Evolutionary conservation across 495 filamentous ascomycete species (phyloP), one percentile per base, ranked within the genome.

Genomic region (Neurospora sp.): DNA sequence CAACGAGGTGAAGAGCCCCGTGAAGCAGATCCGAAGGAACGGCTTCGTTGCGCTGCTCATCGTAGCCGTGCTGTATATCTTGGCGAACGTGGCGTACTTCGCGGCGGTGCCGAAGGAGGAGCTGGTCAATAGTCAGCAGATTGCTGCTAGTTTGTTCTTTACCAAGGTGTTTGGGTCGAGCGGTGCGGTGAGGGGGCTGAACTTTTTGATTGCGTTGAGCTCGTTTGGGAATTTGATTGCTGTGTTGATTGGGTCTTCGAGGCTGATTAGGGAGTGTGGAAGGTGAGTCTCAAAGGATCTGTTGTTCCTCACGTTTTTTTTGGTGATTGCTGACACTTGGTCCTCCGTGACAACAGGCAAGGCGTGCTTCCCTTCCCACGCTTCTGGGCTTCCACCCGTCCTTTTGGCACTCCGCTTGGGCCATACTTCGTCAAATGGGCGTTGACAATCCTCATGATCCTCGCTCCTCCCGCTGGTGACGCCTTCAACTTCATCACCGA

Each of bases 401-500:
- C 90, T 0, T 91, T 91, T 72, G 87, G 87, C 39, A 91, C 88
- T 4, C 89, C 89, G 0, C 72, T 90, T 0, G 89, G 85, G 0
- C 88, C 89, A 0, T 90, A 90, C 76, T 45, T 85, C 12, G 41
- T 91, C 4, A 87, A 89, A 74, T 92, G 87, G 85, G 70, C 75
- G 1, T 72, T 90, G 45, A 92, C 89, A 0, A 70, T 89, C 7
- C 59, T 92, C 45, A 89, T 91, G 87, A 91, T 91, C 31, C 74
- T 91, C 0, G 89, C 88, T 1, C 89, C 89, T 4, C 90, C 89
- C 0, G 88, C 89, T 3, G 90, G 90, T 7, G 89, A 91, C 79
- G 89, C 89, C 14, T 92, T 91, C 80, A 88, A 90, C 69, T 90
- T 91, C 73, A 78, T 90, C 9, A 85, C 87, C 47, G 86, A 89